Evolutionary conservation across 768 basidiomycete species (phyloP).

Genomic region (Rhizopogon salebrosus): DNA sequence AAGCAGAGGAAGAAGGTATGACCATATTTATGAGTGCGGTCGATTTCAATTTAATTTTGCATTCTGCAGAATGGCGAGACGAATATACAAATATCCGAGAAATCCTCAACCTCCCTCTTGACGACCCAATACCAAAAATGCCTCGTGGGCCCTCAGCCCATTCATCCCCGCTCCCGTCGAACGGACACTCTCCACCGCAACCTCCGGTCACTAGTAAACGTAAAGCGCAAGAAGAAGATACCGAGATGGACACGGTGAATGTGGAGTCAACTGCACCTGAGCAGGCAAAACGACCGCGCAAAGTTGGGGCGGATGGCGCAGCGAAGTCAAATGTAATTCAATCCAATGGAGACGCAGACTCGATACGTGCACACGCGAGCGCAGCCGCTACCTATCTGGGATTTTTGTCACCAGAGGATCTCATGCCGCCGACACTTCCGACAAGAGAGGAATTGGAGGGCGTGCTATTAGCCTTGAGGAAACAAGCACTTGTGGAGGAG

Average conservation of each 20-base stretch:
- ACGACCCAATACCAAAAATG: constrained; percentile 48
- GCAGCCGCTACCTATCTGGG: constrained; percentile 67
- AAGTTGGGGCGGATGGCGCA: not conserved
- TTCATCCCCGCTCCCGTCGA: constrained; percentile 20
- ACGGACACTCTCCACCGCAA: not conserved
- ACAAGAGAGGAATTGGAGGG: constrained; percentile 74
- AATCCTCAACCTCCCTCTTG: constrained; percentile 44
- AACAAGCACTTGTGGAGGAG: constrained; percentile 80
- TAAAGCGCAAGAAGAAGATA: not conserved
- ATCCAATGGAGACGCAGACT: constrained; percentile 12
- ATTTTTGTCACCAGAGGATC: constrained; percentile 67
- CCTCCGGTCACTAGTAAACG: not conserved
- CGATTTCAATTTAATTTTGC: not conserved
- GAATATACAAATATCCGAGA: constrained; percentile 51
- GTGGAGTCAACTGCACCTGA: not conserved
- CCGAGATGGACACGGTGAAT: not conserved
- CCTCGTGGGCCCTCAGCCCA: constrained; percentile 27
- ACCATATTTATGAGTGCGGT: not conserved
- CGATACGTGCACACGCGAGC: constrained; percentile 34
- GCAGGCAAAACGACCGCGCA: not conserved
- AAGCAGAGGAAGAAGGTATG: constrained; percentile 71
- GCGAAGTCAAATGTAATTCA: not conserved
- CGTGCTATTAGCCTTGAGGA: constrained; percentile 69
- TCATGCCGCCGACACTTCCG: constrained; percentile 74
- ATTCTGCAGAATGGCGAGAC: constrained; percentile 57